Percentiles rank a stretch among this genome's conserved stretches.
These are phyloP conservation scores for Citrus glauca DNA, from an alignment of 345 rosid species.

Conservation along the genomic window DNA sequence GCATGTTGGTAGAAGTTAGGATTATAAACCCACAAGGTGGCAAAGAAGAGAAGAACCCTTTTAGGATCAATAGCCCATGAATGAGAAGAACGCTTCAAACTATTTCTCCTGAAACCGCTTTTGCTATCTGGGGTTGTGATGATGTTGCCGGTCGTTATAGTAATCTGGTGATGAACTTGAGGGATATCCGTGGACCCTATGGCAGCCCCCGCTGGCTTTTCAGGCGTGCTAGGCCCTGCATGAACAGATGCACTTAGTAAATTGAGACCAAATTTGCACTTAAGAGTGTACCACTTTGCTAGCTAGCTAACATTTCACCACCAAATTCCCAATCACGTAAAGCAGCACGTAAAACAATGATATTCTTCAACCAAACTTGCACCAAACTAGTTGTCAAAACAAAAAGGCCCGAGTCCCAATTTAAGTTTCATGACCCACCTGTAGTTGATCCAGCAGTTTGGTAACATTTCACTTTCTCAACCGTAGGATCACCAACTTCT, in stretches of 20 bases:
- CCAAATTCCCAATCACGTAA: conserved; percentile 6
- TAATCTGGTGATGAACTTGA: conserved; percentile 72
- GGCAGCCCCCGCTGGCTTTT: conserved; percentile 32
- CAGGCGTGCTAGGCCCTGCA: conserved; percentile 55
- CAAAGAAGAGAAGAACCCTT: conserved; percentile 81
- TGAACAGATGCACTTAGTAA: conserved; percentile 10
- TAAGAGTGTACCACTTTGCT: neutral
- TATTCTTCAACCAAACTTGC: neutral
- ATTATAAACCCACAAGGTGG: conserved; percentile 68
- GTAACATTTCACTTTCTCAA: conserved; percentile 18
- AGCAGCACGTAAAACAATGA: conserved; percentile 10
- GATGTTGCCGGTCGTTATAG: conserved; percentile 47
- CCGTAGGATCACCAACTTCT: neutral
- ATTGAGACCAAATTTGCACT: conserved; percentile 8
- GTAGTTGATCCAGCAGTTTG: conserved; percentile 10
- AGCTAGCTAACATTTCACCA: conserved; percentile 2
- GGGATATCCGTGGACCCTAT: conserved; percentile 34
- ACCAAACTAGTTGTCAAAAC: neutral
- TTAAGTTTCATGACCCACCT: neutral
- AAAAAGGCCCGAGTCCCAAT: neutral
- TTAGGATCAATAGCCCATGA: conserved; percentile 80
- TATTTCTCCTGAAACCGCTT: conserved; percentile 46
- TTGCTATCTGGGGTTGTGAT: conserved; percentile 39
- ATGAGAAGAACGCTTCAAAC: conserved; percentile 55
- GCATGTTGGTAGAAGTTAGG: neutral